Evolutionary conservation across 2,329 filamentous ascomycete genomes (phyloP), one percentile per base, ranked within the genome.

Genomic region (Setomelanomma holmii): DNA sequence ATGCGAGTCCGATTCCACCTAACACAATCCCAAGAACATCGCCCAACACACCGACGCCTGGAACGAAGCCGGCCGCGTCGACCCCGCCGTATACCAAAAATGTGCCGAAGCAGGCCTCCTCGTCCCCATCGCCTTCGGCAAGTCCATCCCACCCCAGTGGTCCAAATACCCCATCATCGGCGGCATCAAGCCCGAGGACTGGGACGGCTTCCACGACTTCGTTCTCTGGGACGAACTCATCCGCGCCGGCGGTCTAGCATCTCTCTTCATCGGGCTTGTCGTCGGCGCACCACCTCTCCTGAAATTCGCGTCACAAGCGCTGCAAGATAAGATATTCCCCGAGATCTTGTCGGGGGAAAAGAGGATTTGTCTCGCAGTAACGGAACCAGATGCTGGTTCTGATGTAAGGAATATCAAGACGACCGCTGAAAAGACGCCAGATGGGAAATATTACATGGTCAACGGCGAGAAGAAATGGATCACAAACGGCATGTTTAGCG

Each of bases 131-230:
- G 65, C 68, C 4, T 67, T 63, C 4, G 68, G 68, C 33, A 69
- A 69, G 34, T 45, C 60, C 5, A 69, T 69, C 17, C 68, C 68
- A 1, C 41, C 52, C 5, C 57, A 67, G 34, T 71, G 63, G 61
- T 51, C 63, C 14, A 38, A 58, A 19, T 69, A 69, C 44, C 63
- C 63, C 12, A 74, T 76, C 62, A 84, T 91, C 40, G 77, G 85
- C 0, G 86, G 86, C 1, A 68, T 74, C 40, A 55, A 56, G 4
- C 45, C 67, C 5, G 58, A 59, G 23, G 69, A 74, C 40, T 74
- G 72, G 71, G 65, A 75, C 42, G 71, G 67, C 16, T 75, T 75
- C 59, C 73, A 75, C 49, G 72, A 75, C 55, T 62, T 75, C 27
- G 61, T 75, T 23, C 54, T 74, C 7, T 69, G 67, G 64, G 70